Evolutionary conservation across 345 rosid genomes (phyloP), one percentile per base, ranked within the genome.

Genomic region (Melaleuca alternifolia): DNA sequence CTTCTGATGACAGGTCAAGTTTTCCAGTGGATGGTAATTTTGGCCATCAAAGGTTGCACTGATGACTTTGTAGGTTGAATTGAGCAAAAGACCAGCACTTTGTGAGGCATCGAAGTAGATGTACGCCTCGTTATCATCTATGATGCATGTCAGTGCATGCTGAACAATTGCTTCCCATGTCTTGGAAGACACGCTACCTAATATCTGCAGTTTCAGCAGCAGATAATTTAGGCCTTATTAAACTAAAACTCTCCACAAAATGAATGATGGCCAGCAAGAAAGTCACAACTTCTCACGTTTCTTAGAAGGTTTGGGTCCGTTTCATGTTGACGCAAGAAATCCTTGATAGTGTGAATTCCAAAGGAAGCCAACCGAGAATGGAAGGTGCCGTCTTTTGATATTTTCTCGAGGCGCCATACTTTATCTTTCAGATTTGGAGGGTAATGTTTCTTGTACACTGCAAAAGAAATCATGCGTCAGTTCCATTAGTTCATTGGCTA

Each of bases 351-450:
- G 2, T 0, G 1, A 86, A 96, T 87, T 10, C 87, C 85, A 0
- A 6, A 2, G 14, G 51, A 10, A 10, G 89, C 88, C 86, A 97
- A 56, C 84, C 95, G 94, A 30, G 0, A 28, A 26, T 93, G 91
- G 5, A 85, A 89, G 59, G 61, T 85, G 1, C 99, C 95, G 2
- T 89, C 95, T 90, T 94, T 96, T 2, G 94, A 95, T 51, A 97
- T 97, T 87, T 85, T 94, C 44, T 92, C 91, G 52, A 97, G 79
- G 57, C 99, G 92, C 99, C 99, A 97, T 23, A 97, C 89, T 2
- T 94, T 94, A 61, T 94, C 96, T 14, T 28, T 18, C n/a, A 88
- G 87, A n/a, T 4, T 18, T 4, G 99, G 99, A 56, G 99, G 98
- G 89, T 95, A 13, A 88, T 94, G 98, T 88, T 97, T 97, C 89